phyloP scores from a whole-genome alignment of 192 early-diverging fungal genomes.

The Chytriomyces hyalinus region DNA sequence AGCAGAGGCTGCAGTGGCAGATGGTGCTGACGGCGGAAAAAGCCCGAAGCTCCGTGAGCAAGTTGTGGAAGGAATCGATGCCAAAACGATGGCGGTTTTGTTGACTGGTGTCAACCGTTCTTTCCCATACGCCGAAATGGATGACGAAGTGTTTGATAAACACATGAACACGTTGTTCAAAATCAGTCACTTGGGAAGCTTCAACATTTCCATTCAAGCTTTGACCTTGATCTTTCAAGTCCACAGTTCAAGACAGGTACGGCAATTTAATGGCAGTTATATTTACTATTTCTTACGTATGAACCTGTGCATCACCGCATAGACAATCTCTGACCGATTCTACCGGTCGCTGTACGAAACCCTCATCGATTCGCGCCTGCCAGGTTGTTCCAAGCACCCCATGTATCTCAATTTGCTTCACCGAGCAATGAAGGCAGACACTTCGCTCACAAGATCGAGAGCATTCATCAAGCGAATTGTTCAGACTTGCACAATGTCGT shows the following conservation, averaged over 20 bases:
- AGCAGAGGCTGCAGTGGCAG: constrained; percentile 48
- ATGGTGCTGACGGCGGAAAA: neutral
- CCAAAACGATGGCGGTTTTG: constrained; percentile 88
- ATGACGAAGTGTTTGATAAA: constrained; percentile 75
- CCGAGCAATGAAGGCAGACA: constrained; percentile 81
- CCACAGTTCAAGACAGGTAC: constrained; percentile 43
- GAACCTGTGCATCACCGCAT: neutral
- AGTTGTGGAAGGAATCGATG: constrained; percentile 66
- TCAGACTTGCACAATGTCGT: constrained; percentile 67
- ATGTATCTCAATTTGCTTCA: constrained; percentile 93
- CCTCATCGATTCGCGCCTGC: constrained; percentile 80
- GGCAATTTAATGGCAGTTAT: no score
- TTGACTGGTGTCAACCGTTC: constrained; percentile 96
- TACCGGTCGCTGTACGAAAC: constrained; percentile 91
- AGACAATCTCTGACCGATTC: constrained; percentile 80
- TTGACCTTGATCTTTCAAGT: constrained; percentile 87
- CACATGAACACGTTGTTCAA: constrained; percentile 91
- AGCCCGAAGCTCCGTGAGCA: neutral
- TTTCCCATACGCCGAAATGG: constrained; percentile 86
- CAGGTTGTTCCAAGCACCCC: constrained; percentile 81
- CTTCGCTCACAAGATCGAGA: constrained; percentile 65
- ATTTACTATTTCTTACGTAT: neutral
- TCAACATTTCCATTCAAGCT: constrained; percentile 93
- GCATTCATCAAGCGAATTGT: constrained; percentile 91
- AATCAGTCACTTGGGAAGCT: constrained; percentile 85